Evolutionary conservation across 75 land plant genomes (phyloP), one percentile per base, ranked within the genome.

Genomic region (Isoetes taiwanensis): DNA sequence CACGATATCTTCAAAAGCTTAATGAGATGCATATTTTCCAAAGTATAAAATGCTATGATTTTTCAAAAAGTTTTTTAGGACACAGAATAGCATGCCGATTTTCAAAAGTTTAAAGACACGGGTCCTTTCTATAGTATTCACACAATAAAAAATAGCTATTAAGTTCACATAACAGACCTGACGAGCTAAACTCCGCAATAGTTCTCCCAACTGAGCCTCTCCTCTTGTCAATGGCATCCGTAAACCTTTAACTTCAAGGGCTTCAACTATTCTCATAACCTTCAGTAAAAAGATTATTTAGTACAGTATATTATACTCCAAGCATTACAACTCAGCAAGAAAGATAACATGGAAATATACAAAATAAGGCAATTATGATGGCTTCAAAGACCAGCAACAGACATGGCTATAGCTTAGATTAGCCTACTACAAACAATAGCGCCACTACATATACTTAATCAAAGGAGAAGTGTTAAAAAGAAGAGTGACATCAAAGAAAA

Each of bases 211-310:
- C 43, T 76, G 78, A 41, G 67, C 78, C 71, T 94, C 99, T 21
- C 75, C 85, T 75, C 78, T 90, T 59, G 66, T 82, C 38, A 90
- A 54, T n/a, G 85, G 78, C 66, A 94, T 64, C 5, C 86, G 76
- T 34, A 78, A 67, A 40, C 99, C 99, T 59, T 89, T 89, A 12
- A 73, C 73, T 62, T 94, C 99, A 57, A 94, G 43, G 0, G 84
- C 86, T 69, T 94, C 99, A 30, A 84, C 77, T 56, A 94, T 86
- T 72, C 86, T 82, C 96, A 88, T 89, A 8, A 80, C 68, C 96
- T 94, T 57, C n/a, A n/a, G n/a, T n/a, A n/a, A n/a, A n/a, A n/a
- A n/a, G n/a, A n/a, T n/a, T n/a, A n/a, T n/a, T n/a, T n/a, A n/a
- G n/a, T n/a, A n/a, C n/a, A n/a, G n/a, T n/a, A n/a, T n/a, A n/a